Conservation (phyloP, 1,284 basidiomycete genomes). For the Leccinum ponderosum region DNA sequence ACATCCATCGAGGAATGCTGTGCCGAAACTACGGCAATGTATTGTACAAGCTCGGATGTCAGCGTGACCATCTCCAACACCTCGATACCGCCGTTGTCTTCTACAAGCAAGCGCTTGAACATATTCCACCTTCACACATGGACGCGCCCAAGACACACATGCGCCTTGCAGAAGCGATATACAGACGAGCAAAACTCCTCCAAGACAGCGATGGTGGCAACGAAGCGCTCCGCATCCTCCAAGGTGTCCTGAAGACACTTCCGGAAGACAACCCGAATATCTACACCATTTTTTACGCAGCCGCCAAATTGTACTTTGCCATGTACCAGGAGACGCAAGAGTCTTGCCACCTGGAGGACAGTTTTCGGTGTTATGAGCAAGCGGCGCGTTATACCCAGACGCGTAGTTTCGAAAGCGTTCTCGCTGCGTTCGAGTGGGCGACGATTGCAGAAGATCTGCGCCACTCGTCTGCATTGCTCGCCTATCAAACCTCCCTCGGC, state of each 20-base stretch:
- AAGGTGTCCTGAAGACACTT: not conserved
- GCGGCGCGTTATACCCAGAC: constrained; percentile 9
- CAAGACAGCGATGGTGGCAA: not conserved
- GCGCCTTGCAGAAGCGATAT: constrained; percentile 6
- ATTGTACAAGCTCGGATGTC: constrained; percentile 6
- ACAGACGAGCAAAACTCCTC: not conserved
- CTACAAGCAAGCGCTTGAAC: constrained; percentile 8
- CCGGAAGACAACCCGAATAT: constrained; percentile 4
- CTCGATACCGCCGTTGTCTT: constrained; percentile 17
- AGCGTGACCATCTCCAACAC: constrained; percentile 1
- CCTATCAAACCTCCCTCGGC: constrained; percentile 21
- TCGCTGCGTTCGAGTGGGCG: constrained; percentile 16
- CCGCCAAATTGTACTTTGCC: not conserved
- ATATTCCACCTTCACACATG: constrained; percentile 13
- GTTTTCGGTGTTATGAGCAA: constrained; percentile 13
- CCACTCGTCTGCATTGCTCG: constrained; percentile 25
- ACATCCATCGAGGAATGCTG: constrained; percentile 9
- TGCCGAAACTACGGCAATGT: constrained; percentile 15
- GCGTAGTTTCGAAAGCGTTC: constrained; percentile 7
- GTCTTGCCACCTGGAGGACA: constrained; percentile 14
- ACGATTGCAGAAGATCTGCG: constrained; percentile 2
- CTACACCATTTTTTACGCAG: not conserved
- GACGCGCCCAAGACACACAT: constrained; percentile 3
- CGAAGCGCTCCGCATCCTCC: constrained; percentile 3
- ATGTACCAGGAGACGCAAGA: not conserved